phyloP scores from a whole-genome alignment of 2,329 filamentous ascomycete genomes.

The Huntiella omanensis region DNA sequence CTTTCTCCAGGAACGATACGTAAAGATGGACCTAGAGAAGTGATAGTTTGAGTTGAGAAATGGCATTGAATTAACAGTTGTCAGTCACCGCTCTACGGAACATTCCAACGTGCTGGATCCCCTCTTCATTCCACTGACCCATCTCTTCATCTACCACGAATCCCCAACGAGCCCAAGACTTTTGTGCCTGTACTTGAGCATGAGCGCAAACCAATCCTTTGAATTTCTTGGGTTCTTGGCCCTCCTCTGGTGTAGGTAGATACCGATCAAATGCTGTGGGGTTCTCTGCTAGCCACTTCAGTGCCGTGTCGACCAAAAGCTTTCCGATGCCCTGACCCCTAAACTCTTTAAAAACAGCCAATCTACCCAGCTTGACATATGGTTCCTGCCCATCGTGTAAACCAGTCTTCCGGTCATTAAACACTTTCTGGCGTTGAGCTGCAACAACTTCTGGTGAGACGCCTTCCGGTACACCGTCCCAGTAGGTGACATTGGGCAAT shows the following conservation, averaged over 20 bases:
- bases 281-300: conserved; percentile 49
- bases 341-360: conserved; percentile 50
- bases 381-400: conserved; percentile 46
- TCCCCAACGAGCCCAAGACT: conserved; percentile 50
- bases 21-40: conserved; percentile 19
- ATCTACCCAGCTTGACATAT: conserved; percentile 64
- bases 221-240: conserved; percentile 25
- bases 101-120: conserved; percentile 75
- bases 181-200: conserved; percentile 48
- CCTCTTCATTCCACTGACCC: conserved; percentile 68
- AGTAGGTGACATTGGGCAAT: conserved; percentile 28
- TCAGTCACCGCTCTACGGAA: conserved; percentile 25
- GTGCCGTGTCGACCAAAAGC: conserved; percentile 45
- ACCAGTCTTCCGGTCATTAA: conserved; percentile 26
- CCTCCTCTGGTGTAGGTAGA: conserved; percentile 24
- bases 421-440: conserved; percentile 11
- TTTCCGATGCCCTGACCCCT: conserved; percentile 46
- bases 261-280: conserved; percentile 26
- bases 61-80: not conserved
- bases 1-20: conserved; percentile 26
- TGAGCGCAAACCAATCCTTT: conserved; percentile 61
- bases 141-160: conserved; percentile 56
- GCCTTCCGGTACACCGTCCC: conserved; percentile 23
- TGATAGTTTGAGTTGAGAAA: not conserved
- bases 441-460: conserved; percentile 11